phyloP scores from a whole-genome alignment of 306 rosid genomes.

The Cicer pinnatifidum region DNA sequence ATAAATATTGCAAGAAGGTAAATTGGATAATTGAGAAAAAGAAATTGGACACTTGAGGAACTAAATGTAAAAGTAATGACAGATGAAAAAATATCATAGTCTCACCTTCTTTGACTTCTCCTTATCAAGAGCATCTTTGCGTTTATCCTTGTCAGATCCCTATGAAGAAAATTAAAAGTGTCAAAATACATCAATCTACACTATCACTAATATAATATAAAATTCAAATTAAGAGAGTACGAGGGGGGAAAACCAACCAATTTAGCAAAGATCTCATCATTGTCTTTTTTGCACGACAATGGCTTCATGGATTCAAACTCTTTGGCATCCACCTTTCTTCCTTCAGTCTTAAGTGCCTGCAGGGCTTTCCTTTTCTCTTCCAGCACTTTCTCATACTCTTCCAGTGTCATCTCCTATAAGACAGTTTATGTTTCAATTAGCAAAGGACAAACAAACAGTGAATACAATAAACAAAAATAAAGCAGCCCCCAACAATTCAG shows the following conservation, averaged over 20 bases:
- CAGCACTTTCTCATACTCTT: constrained; percentile 85
- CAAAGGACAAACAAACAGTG: constrained; percentile 16
- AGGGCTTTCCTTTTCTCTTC: constrained; percentile 89
- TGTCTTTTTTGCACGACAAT: constrained; percentile 86
- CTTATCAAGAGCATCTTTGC: constrained; percentile 79
- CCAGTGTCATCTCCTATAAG: constrained; percentile 91
- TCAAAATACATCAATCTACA: constrained; percentile 4
- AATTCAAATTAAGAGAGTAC: neutral
- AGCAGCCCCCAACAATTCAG: neutral
- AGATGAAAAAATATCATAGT: neutral
- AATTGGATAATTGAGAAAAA: neutral
- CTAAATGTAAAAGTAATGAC: neutral
- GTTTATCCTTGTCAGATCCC: constrained; percentile 94
- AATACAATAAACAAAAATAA: neutral
- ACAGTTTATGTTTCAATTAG: constrained; percentile 28
- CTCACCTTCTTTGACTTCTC: constrained; percentile 82
- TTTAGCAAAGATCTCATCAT: constrained; percentile 73
- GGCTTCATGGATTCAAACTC: constrained; percentile 86
- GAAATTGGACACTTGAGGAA: neutral
- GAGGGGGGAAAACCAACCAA: constrained; percentile 55
- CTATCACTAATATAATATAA: neutral
- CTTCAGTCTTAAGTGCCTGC: constrained; percentile 73
- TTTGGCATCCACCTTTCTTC: constrained; percentile 80
- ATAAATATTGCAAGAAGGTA: neutral
- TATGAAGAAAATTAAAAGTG: constrained; percentile 35